Evolutionary conservation across 441 rosid genomes (phyloP).

Genomic region (California macrophylla): DNA sequence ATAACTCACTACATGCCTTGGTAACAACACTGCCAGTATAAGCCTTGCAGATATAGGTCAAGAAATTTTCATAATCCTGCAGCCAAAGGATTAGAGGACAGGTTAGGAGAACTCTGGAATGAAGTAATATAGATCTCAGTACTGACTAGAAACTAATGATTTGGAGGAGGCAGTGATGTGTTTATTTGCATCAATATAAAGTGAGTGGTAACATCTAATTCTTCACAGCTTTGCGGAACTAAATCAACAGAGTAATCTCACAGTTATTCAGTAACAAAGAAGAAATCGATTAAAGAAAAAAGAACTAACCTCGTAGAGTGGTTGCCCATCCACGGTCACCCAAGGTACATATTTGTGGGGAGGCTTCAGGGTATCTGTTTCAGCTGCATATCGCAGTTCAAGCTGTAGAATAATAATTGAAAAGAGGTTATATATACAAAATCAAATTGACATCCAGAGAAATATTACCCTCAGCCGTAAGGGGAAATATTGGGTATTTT

Average conservation of each 20-base stretch:
- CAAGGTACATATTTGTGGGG: constrained; percentile 86
- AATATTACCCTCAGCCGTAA: neutral
- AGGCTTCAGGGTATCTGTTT: constrained; percentile 66
- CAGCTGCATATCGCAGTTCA: constrained; percentile 64
- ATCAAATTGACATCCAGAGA: neutral
- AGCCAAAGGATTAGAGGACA: neutral
- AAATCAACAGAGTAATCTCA: neutral
- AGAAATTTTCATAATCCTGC: constrained; percentile 66
- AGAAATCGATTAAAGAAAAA: neutral
- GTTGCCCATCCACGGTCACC: constrained; percentile 85
- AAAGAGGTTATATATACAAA: neutral
- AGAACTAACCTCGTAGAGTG: constrained; percentile 71
- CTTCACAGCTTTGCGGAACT: neutral
- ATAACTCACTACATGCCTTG: constrained; percentile 39
- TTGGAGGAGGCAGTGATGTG: neutral
- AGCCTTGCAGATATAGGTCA: constrained; percentile 71
- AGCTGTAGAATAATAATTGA: constrained; percentile 38
- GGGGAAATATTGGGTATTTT: neutral
- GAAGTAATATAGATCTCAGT: too few relatives aligned
- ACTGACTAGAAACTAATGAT: neutral
- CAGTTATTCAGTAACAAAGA: too few relatives aligned
- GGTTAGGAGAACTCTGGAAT: neutral
- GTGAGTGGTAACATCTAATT: neutral
- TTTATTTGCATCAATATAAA: neutral
- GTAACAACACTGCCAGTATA: constrained; percentile 43